Base-by-base conservation (phyloP, 2,329 filamentous ascomycete genomes). In the Penicillium decumbens region DNA sequence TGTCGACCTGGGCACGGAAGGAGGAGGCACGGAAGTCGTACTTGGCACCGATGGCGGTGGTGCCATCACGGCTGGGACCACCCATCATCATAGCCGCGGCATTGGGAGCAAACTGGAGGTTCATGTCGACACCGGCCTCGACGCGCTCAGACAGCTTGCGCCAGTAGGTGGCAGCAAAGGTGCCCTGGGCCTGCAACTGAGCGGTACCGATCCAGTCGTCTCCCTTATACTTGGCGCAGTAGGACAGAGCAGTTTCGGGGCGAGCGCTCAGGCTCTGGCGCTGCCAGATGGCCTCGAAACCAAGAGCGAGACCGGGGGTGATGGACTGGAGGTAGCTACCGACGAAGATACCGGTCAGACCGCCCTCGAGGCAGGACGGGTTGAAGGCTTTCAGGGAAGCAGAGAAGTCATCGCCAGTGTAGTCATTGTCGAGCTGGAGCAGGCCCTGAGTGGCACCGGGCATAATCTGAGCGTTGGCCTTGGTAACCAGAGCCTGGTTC, bases 1-100 rank as follows among this genome's bases (percentile, higher is more conserved):
- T 95, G 75, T 98, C 93, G 63, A 97, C 81, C 76, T 98, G 93
- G 39, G 92, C 93, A 59, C 92, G 85, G 84, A 96, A 95, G 43
- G 89, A 93, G 47, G 89, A 93, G 76, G 90, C 88, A 67, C 89
- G 83, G 83, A 98, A 98, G 72, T 96, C 92, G 75, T 98, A 98
- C 76, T 98, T 98, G 69, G 90, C 89, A 65, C 92, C 93, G 64
- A 97, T 81, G 47, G 91, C 89, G 46, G 95, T 91, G 54, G 89
- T 81, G 48, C 93, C 93, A 72, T 98, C 91, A 73, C 90, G 92
- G 71, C 85, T 82, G 46, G 85, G 70, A 41, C 83, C 83, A 52
- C 89, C 89, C 83, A 93, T 90, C 73, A 88, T 75, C 56, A 82
- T 81, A 45, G 81, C 82, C 45, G 77, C 75, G 47, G 81, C 78